Evolutionary conservation across 495 filamentous ascomycete species (phyloP), one percentile per base, ranked within the genome.

Genomic region (Neurospora cerealis): DNA sequence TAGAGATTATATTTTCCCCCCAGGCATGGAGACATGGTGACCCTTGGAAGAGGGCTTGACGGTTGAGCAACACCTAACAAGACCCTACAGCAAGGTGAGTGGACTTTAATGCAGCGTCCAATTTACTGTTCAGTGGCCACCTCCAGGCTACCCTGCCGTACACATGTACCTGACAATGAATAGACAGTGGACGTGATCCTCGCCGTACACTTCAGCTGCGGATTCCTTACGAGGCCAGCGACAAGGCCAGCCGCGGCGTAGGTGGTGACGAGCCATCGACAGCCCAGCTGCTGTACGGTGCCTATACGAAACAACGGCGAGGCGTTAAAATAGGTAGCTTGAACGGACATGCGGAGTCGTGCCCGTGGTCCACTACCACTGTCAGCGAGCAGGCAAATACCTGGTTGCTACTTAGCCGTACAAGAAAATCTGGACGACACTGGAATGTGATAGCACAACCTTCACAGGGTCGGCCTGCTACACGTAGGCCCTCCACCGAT

Each of bases 381-480:
- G 37, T 72, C 34, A 54, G 34, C 41, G 38, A 39, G 40, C 66
- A 75, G 36, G 70, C 62, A 32, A 36, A 54, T 72, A 74, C 73
- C 48, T 72, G 24, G 32, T 24, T 70, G 44, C 70, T 74, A 74
- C 73, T 48, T 73, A n/a, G 71, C 71, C 71, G 71, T 72, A 71
- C 71, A 72, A 70, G 69, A 69, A 69, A 73, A 70, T 40, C 7
- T 9, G n/a, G 28, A 66, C 54, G 72, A 60, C 70, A 34, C 48
- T 40, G 71, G 48, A 54, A 44, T 72, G 73, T 72, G 71, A 75
- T 60, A 54, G 40, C 73, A 66, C 54, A 38, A 40, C n/a, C 19
- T 28, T 42, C 39, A 73, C 69, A 28, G 71, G 69, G 66, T 70
- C 42, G 40, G 69, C 19, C 24, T 62, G 21, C 44, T 66, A 60